phyloP scores from a whole-genome alignment of 805 yeast genomes.

The Phaffomyces opuntiae region DNA sequence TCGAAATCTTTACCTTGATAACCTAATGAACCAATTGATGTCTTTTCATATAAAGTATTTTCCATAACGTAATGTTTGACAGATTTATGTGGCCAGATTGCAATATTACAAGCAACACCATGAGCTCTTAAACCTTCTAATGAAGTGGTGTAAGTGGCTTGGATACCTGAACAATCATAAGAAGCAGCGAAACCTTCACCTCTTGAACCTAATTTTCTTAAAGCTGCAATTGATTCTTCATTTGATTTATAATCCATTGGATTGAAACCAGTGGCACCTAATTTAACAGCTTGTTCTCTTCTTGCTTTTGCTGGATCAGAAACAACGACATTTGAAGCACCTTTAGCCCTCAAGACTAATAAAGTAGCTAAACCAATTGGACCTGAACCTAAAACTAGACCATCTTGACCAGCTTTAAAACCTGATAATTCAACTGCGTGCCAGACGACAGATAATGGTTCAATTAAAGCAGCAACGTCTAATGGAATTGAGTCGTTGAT shows the following conservation, averaged over 20 bases:
- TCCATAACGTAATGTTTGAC: constrained; percentile 40
- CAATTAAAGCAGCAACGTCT: constrained; percentile 52
- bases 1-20: constrained; percentile 37
- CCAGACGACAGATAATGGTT: constrained; percentile 54
- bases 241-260: constrained; percentile 27
- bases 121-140: constrained; percentile 33
- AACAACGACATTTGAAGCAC: constrained; percentile 42
- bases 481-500: constrained; percentile 34
- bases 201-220: constrained; percentile 30
- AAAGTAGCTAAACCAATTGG: constrained; percentile 57
- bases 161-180: constrained; percentile 48
- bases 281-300: constrained; percentile 46
- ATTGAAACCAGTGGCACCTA: constrained; percentile 40
- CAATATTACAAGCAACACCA: constrained; percentile 41
- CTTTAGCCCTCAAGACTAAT: constrained; percentile 45
- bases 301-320: constrained; percentile 55
- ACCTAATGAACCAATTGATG: constrained; percentile 39
- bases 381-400: constrained; percentile 54
- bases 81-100: constrained; percentile 42
- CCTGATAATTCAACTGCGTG: constrained; percentile 45
- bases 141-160: constrained; percentile 35
- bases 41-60: constrained; percentile 34
- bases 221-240: constrained; percentile 26
- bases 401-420: constrained; percentile 37
- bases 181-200: constrained; percentile 43